phyloP scores from a whole-genome alignment of 495 filamentous ascomycete genomes.

The Achaetomiella virescens region DNA sequence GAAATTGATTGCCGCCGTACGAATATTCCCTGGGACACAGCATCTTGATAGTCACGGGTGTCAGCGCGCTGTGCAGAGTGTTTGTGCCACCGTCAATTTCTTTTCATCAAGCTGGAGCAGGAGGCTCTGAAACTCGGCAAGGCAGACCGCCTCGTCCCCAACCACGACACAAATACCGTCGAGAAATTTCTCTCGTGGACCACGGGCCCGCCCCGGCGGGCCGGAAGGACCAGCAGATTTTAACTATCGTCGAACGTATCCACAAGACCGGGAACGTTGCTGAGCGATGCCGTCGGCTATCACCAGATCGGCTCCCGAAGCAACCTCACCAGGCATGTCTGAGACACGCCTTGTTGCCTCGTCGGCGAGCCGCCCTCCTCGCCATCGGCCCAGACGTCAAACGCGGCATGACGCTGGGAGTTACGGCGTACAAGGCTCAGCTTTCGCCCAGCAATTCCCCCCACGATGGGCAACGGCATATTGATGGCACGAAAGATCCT shows the following conservation, averaged over 20 bases:
- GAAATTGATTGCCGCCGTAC: conserved; percentile 19
- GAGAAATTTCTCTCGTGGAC: not conserved
- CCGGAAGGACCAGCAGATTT: too few species aligned
- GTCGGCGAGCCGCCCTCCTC: not conserved
- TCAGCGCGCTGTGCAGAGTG: not conserved
- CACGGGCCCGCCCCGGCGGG: not conserved
- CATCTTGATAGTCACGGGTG: conserved; percentile 10
- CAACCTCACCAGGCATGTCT: not conserved
- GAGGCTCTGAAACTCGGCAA: not conserved
- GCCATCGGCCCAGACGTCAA: not conserved
- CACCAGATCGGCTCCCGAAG: not conserved
- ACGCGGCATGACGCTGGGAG: not conserved
- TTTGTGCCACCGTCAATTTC: conserved; percentile 17
- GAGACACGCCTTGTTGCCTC: not conserved
- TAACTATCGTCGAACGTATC: not conserved
- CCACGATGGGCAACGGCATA: not conserved
- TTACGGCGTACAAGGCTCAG: too few species aligned
- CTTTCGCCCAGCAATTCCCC: too few species aligned
- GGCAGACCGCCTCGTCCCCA: conserved; percentile 12
- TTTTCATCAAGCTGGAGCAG: conserved; percentile 23
- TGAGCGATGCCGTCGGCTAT: conserved; percentile 1
- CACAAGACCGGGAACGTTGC: not conserved
- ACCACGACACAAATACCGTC: conserved; percentile 5
- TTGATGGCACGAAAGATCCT: not conserved
- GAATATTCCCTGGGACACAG: conserved; percentile 19